These are phyloP conservation scores for Lepiota brunneoincarnata DNA, from an alignment of 768 basidiomycete species.

Conservation along the genomic window DNA sequence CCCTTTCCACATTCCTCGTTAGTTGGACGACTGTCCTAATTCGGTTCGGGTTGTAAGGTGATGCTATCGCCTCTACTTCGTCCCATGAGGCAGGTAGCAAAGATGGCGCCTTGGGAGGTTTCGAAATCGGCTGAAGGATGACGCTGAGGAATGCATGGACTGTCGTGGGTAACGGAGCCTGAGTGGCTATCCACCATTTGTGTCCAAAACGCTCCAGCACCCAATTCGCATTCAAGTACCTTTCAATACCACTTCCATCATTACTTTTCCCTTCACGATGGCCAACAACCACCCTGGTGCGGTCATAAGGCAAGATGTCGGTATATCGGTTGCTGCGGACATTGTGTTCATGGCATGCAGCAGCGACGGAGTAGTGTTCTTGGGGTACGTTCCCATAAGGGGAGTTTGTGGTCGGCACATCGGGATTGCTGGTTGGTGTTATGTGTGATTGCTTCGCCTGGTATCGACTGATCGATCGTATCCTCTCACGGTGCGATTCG, in stretches of 20 bases:
- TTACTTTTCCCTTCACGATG: slow-evolving; percentile 12
- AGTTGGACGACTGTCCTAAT: slow-evolving; percentile 82
- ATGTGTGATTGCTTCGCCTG: neutral
- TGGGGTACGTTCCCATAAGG: neutral
- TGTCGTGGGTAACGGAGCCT: slow-evolving; percentile 73
- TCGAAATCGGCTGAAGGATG: slow-evolving; percentile 46
- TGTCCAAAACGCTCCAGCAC: slow-evolving; percentile 70
- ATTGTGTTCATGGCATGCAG: slow-evolving; percentile 46
- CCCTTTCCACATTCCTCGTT: slow-evolving; percentile 68
- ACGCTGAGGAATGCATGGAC: slow-evolving; percentile 76
- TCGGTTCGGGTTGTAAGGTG: slow-evolving; percentile 32
- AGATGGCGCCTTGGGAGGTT: slow-evolving; percentile 24
- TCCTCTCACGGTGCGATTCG: slow-evolving; percentile 29
- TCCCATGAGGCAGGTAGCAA: neutral
- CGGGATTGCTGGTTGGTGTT: neutral
- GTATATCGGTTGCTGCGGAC: slow-evolving; percentile 60
- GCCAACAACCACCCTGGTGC: slow-evolving; percentile 64
- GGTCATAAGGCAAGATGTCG: slow-evolving; percentile 78
- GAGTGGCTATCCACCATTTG: slow-evolving; percentile 84
- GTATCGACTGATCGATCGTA: slow-evolving; percentile 25
- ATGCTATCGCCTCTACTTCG: neutral
- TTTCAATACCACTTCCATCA: slow-evolving; percentile 25
- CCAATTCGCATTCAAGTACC: slow-evolving; percentile 86
- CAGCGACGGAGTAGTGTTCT: slow-evolving; percentile 50
- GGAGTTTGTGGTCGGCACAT: neutral